phyloP scores from a whole-genome alignment of 208 protist genomes.

The Crithidia fasciculata region DNA sequence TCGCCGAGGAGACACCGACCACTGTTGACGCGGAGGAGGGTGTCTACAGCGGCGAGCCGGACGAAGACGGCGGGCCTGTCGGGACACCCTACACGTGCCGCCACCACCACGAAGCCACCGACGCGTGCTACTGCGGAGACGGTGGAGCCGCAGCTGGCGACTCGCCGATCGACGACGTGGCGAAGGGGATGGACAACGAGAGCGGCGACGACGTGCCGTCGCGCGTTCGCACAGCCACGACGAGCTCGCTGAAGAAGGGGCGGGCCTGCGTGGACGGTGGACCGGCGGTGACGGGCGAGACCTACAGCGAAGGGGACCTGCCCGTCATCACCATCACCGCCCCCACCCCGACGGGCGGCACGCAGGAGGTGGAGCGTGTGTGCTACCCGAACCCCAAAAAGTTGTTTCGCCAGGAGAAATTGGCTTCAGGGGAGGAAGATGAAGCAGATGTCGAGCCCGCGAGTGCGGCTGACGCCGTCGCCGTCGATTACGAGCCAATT shows the following conservation, averaged over 20 bases:
- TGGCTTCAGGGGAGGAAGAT: no score
- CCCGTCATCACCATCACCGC: conserved; percentile 10
- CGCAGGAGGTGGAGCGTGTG: neutral
- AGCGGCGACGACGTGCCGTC: neutral
- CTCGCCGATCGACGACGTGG: neutral
- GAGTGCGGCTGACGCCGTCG: neutral
- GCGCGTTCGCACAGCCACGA: no score
- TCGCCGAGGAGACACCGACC: conserved; percentile 10
- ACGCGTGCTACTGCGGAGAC: no score
- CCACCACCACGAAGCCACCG: no score
- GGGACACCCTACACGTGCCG: no score
- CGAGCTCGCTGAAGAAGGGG: neutral
- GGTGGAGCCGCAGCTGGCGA: neutral
- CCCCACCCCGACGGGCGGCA: neutral
- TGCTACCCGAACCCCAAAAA: no score
- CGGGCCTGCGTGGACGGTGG: neutral
- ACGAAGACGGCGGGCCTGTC: neutral
- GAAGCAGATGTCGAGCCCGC: no score
- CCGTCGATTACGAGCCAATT: neutral
- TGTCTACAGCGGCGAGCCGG: neutral
- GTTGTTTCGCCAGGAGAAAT: no score
- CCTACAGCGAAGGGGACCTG: neutral
- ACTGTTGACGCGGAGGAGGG: neutral
- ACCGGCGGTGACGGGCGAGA: conserved; percentile 3
- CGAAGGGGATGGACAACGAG: neutral